Evolutionary conservation across 192 early-diverging fungal species (phyloP).

Genomic region (Chytriomyces sp.): DNA sequence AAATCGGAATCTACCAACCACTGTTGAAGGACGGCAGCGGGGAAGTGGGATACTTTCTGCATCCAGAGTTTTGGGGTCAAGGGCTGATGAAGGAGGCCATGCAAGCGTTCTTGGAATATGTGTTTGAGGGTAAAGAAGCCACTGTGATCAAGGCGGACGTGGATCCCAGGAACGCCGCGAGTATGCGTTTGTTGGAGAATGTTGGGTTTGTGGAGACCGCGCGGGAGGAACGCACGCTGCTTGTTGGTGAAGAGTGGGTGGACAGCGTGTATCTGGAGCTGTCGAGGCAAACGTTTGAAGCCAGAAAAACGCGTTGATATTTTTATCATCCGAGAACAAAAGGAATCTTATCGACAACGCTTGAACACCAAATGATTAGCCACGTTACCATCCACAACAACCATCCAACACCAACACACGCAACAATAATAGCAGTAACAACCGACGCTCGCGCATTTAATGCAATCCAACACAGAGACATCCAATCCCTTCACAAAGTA

Average conservation of each 20-base stretch:
- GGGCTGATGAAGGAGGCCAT: conserved; percentile 13
- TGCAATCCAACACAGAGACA: too few relatives aligned
- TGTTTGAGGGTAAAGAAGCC: not conserved
- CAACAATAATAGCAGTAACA: too few relatives aligned
- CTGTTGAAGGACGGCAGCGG: not conserved
- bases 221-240: not conserved
- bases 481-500: too few relatives aligned
- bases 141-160: conserved; percentile 4
- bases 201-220: conserved; percentile 4
- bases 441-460: too few relatives aligned
- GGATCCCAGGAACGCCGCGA: conserved; percentile 11
- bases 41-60: conserved; percentile 12
- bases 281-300: not conserved
- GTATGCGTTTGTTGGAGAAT: conserved; percentile 6
- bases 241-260: conserved; percentile 13
- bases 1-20: conserved; percentile 10
- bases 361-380: too few relatives aligned
- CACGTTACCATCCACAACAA: too few relatives aligned
- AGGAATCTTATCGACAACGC: too few relatives aligned
- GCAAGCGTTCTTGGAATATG: not conserved
- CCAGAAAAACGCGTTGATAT: too few relatives aligned
- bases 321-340: too few relatives aligned
- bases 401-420: too few relatives aligned
- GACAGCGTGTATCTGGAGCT: conserved; percentile 17
- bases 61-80: conserved; percentile 5